Evolutionary conservation across 345 rosid genomes (phyloP).

Genomic region (Mangifera indica): DNA sequence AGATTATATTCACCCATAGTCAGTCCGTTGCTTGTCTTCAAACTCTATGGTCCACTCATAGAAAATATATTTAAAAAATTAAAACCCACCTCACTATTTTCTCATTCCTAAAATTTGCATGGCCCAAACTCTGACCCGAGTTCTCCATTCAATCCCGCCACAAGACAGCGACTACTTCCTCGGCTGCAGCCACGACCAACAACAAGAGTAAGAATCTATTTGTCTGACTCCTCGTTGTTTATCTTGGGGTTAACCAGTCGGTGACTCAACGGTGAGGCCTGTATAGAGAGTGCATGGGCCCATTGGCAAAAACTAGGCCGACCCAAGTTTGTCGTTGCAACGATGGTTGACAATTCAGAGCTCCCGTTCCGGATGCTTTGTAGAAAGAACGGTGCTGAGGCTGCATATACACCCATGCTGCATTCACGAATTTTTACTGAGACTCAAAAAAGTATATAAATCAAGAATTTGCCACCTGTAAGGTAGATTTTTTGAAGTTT

Average conservation of each 20-base stretch:
- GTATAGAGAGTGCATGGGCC: conserved; percentile 73
- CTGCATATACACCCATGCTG: no score
- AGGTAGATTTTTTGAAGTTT: conserved; percentile 37
- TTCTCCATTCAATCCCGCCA: conserved; percentile 28
- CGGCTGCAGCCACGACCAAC: conserved; percentile 29
- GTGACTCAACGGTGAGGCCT: conserved; percentile 39
- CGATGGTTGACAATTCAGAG: no score
- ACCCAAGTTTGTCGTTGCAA: conserved; percentile 78
- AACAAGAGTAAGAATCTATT: conserved; percentile 16
- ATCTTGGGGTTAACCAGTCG: conserved; percentile 28
- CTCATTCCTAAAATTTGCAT: conserved; percentile 21
- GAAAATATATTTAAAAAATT: no score
- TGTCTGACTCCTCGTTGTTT: conserved; percentile 16
- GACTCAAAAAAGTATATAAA: conserved; percentile 73
- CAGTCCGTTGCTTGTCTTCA: conserved; percentile 22
- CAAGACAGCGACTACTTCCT: conserved; percentile 34
- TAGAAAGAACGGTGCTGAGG: no score
- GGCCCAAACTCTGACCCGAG: conserved; percentile 39
- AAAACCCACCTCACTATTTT: conserved; percentile 23
- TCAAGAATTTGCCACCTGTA: conserved; percentile 83
- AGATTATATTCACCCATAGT: no score
- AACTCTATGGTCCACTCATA: conserved; percentile 48
- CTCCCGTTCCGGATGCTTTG: no score
- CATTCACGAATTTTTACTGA: no score
- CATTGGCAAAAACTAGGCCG: conserved; percentile 76